Conservation (phyloP, 129 eudicot genomes). For the Smallanthus sonchifolius region DNA sequence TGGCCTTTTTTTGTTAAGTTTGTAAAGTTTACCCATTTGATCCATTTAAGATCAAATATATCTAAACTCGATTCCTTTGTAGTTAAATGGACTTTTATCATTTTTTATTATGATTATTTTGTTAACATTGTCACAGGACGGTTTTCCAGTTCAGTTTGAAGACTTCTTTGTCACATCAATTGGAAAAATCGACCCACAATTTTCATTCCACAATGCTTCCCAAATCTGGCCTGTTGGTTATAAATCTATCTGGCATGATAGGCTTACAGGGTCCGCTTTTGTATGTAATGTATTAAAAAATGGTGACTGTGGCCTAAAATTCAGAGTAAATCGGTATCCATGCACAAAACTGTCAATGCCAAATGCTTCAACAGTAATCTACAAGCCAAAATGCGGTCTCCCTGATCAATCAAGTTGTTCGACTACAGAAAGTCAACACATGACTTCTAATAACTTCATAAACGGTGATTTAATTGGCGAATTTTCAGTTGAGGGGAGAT, state of each 20-base stretch:
- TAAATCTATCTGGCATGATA: conserved; percentile 93
- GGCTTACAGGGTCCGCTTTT: conserved; percentile 76
- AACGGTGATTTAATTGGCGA: conserved; percentile 56
- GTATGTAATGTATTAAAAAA: conserved; percentile 62
- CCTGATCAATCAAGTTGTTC: conserved; percentile 24
- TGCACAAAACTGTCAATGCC: conserved; percentile 65
- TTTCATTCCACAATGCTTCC: conserved; percentile 47
- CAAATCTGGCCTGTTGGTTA: conserved; percentile 93
- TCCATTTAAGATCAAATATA: background rate
- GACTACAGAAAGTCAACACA: conserved; percentile 26
- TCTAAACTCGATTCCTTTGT: background rate
- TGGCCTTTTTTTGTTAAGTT: background rate
- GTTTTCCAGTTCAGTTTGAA: conserved; percentile 75
- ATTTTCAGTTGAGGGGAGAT: conserved; percentile 65
- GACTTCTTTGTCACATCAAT: conserved; percentile 63
- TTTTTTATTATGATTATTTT: background rate
- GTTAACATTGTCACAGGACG: conserved; percentile 42
- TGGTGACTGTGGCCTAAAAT: conserved; percentile 65
- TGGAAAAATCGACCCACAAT: conserved; percentile 67
- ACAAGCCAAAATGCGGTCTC: conserved; percentile 24
- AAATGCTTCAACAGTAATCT: conserved; percentile 60
- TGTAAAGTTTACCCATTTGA: background rate
- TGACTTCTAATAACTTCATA: conserved; percentile 20
- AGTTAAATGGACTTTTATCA: background rate
- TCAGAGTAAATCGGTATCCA: conserved; percentile 62